Percentiles rank a stretch among this genome's conserved stretches.
phyloP scores from a whole-genome alignment of 768 basidiomycete species.

The Agaricus subrufescens region DNA sequence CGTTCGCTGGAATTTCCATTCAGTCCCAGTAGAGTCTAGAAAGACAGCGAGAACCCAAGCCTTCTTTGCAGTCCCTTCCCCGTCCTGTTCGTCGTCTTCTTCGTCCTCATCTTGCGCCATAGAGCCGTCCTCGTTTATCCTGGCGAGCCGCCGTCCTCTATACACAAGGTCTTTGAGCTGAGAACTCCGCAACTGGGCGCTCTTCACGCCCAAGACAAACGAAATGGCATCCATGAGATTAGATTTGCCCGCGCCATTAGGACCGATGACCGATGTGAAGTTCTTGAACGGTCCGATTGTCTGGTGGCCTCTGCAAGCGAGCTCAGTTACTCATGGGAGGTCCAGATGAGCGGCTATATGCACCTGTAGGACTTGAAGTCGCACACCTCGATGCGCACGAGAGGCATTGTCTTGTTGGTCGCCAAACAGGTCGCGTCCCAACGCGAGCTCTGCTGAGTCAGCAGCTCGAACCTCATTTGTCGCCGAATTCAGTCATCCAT shows the following conservation, averaged over 20 bases:
- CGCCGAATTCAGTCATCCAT: too few relatives aligned
- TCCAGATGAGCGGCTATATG: conserved; percentile 8
- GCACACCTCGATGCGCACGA: conserved; percentile 82
- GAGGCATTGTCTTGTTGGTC: conserved; percentile 50
- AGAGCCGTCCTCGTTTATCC: conserved; percentile 37
- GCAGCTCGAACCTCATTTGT: not conserved
- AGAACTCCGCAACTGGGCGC: conserved; percentile 85
- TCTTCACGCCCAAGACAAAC: conserved; percentile 96
- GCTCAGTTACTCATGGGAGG: not conserved
- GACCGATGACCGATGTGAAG: conserved; percentile 96
- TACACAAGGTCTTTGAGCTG: conserved; percentile 96
- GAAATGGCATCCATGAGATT: conserved; percentile 99
- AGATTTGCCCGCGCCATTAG: conserved; percentile 98
- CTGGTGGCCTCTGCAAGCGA: conserved; percentile 59
- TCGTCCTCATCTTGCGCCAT: conserved; percentile 46
- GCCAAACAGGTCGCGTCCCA: conserved; percentile 2
- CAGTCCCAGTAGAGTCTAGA: conserved; percentile 67
- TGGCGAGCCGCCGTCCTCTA: conserved; percentile 72
- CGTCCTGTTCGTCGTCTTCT: conserved; percentile 45
- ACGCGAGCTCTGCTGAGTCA: conserved; percentile 5
- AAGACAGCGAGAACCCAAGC: conserved; percentile 97
- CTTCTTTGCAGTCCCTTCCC: conserved; percentile 83
- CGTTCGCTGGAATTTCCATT: conserved; percentile 92
- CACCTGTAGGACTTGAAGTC: conserved; percentile 97
- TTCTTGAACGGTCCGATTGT: conserved; percentile 87